Evolutionary conservation across 805 yeast genomes (phyloP), one percentile per base, ranked within the genome.

Genomic region (Brettanomyces custersianus): DNA sequence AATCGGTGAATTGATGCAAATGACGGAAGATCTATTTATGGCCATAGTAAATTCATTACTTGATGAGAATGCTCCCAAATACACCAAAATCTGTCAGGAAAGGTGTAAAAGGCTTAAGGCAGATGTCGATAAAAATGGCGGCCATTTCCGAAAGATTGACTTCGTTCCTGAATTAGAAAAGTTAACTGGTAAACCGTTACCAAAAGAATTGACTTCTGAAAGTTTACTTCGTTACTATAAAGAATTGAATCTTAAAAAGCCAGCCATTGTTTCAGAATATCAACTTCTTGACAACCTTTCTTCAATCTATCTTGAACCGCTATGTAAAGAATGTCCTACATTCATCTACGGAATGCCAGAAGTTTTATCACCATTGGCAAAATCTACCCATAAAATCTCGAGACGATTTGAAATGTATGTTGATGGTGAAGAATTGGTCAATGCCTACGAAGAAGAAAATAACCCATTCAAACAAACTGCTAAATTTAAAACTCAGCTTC

Each of bases 391-490:
- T 17, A 49, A 51, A 29, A 51, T 70, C 4, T 79, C 94, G 0
- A 67, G 74, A 32, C 59, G 98, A 33, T 92, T 90, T 52, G 98
- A 92, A 59, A 57, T 92, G 32, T 87, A 84, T 50, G 77, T 92
- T 38, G 60, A 69, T 29, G 88, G 92, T 0, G 70, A 70, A 43
- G 99, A 92, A 57, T 79, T 77, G 42, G 82, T 80, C 19, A 92
- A 92, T 54, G 95, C 97, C 0, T 92, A 92, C 54, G 98, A 92
- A 47, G 99, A 92, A 57, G 97, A 92, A 52, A 92, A 92, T 57
- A 75, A 80, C 28, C 98, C 98, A 0, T 68, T 68, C 40, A 66
- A 63, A 21, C 99, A 92, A 55, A 49, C 58, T 4, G 44, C 40
- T 2, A 87, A 87, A 47, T 84, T 90, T 49, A 43, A 58, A 39